A percentile compares a stretch with the other conserved stretches of the same genome.
Conservation (phyloP, 306 rosid genomes). For the Cicer cuneatum region DNA sequence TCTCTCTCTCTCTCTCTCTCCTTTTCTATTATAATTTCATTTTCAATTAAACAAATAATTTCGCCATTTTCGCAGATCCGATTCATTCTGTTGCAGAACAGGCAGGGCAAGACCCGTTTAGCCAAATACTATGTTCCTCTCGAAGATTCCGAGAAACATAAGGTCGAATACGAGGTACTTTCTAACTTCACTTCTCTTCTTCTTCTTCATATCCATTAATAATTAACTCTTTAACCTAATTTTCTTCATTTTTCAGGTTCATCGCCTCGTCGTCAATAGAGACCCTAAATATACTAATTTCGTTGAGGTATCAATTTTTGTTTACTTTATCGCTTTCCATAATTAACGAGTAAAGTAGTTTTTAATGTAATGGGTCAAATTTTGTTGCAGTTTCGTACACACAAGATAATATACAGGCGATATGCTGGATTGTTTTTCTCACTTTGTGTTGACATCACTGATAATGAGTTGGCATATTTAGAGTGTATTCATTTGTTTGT, state of each 20-base stretch:
- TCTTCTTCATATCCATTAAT: background rate
- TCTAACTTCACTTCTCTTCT: background rate
- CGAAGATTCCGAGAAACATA: constrained; percentile 96
- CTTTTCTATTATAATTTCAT: no score
- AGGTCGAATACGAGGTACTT: constrained; percentile 94
- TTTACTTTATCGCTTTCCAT: background rate
- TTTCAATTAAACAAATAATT: no score
- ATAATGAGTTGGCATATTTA: constrained; percentile 90
- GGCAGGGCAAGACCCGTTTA: constrained; percentile 92
- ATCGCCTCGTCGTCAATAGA: constrained; percentile 95
- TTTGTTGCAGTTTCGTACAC: constrained; percentile 86
- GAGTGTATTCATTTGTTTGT: constrained; percentile 98
- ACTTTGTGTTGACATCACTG: constrained; percentile 97
- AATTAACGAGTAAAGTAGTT: background rate
- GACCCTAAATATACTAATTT: constrained; percentile 97
- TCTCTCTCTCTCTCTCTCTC: no score
- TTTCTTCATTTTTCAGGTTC: constrained; percentile 63
- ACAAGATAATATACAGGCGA: constrained; percentile 93
- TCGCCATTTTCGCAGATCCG: constrained; percentile 73
- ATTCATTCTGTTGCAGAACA: constrained; percentile 88
- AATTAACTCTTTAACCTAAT: constrained; percentile 16
- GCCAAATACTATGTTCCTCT: constrained; percentile 97
- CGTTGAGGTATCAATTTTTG: constrained; percentile 58
- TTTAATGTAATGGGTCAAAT: constrained; percentile 1
- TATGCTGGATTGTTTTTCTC: constrained; percentile 98